Base-by-base conservation (phyloP, 2,329 filamentous ascomycete genomes). In the Daldinia eschscholtzii region DNA sequence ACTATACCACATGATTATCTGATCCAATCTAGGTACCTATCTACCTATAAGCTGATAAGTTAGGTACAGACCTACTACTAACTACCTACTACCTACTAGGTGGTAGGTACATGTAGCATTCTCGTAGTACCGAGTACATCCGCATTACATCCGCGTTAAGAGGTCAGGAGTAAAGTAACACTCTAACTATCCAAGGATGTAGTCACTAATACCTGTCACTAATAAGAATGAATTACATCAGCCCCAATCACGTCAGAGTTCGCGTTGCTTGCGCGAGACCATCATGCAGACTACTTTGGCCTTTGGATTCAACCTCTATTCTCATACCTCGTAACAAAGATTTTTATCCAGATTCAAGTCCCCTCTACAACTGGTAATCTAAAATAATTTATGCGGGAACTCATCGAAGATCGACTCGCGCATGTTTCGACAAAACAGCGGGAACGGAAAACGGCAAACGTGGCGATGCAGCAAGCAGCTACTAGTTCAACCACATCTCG, bases 231-330 rank as follows among this genome's bases (percentile, higher is more conserved):
- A 67, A 67, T 69, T 72, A 69, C 70, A 71, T 71, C 70, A 69
- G 68, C 68, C 53, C 35, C 50, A 50, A 69, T 67, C 70, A 72
- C 70, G 70, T 69, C 68, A 72, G 68, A 67, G 56, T 42, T 58
- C 52, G 42, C 62, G 23, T 61, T 23, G 39, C 39, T 72, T 48
- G 62, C 68, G 70, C 68, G 64, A 72, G 62, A 68, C 7, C 30
- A 42, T 39, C n/a, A 48, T 57, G 26, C 42, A 57, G 20, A 5
- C 26, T 33, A 13, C 13, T 58, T 44, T 42, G 23, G 44, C 20
- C 13, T 58, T 56, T 53, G 46, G 55, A 65, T 30, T 61, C 44
- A 56, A 58, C 61, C n/a, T 67, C 57, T 41, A 9, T 20, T 13
- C 15, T 59, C 41, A 23, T 56, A 50, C 23, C 44, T 55, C 5